A percentile compares a stretch with the other conserved stretches of the same genome.
These are phyloP conservation scores for Globisporangium ultimum DNA, from an alignment of 352 stramenopile genomes.

Conservation along the genomic window DNA sequence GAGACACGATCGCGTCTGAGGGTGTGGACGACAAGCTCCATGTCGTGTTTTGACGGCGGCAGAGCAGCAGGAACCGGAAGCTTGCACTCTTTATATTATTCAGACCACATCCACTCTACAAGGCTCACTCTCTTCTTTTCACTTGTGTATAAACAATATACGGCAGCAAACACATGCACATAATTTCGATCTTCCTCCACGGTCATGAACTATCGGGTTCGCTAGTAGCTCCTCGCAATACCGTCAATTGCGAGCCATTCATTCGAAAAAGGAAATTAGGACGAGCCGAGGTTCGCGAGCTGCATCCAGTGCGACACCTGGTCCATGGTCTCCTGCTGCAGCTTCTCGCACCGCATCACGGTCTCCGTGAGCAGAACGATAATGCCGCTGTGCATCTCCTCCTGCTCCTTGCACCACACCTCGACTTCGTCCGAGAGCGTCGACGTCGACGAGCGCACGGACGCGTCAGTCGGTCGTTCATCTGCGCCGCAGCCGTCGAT, in stretches of 20 bases:
- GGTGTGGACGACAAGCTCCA: too few relatives aligned
- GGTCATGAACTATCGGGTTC: too few relatives aligned
- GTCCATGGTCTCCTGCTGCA: constrained; percentile 82
- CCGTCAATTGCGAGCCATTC: not conserved
- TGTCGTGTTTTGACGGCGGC: too few relatives aligned
- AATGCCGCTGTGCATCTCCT: constrained; percentile 83
- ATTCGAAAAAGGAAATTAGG: not conserved
- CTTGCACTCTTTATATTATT: too few relatives aligned
- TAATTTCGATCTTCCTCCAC: too few relatives aligned
- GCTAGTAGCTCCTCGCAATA: too few relatives aligned
- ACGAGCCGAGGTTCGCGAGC: constrained; percentile 32
- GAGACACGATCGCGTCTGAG: too few relatives aligned
- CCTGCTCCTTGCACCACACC: constrained; percentile 72
- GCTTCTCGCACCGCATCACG: constrained; percentile 70
- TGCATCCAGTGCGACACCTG: constrained; percentile 85
- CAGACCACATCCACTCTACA: too few relatives aligned
- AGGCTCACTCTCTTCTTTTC: too few relatives aligned
- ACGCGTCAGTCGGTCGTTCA: constrained; percentile 42
- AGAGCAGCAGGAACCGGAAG: too few relatives aligned
- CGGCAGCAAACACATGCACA: too few relatives aligned
- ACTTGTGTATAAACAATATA: too few relatives aligned
- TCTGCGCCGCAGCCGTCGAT: constrained; percentile 10
- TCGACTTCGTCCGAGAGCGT: constrained; percentile 78
- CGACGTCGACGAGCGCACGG: constrained; percentile 47
- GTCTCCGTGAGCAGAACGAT: constrained; percentile 82